Evolutionary conservation across 768 basidiomycete genomes (phyloP).

Genomic region (Tricholoma terreum): DNA sequence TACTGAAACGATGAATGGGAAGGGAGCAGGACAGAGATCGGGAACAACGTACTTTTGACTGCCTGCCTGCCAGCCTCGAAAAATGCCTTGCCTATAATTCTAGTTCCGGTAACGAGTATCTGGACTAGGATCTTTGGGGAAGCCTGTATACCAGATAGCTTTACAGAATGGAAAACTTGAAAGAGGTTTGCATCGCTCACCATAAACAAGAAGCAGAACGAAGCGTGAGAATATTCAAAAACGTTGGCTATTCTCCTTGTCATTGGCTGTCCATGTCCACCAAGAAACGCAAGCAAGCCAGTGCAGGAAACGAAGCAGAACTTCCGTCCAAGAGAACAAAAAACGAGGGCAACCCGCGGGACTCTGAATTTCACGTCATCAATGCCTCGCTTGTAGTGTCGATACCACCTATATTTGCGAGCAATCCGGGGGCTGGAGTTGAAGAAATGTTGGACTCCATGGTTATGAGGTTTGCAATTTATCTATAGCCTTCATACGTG

Average conservation of each 20-base stretch:
- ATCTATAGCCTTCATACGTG: background rate
- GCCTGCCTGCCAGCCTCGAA: slow-evolving; percentile 89
- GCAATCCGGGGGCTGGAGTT: slow-evolving; percentile 67
- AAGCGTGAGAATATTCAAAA: slow-evolving; percentile 14
- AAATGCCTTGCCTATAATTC: slow-evolving; percentile 90
- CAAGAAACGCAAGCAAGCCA: slow-evolving; percentile 52
- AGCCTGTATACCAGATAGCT: slow-evolving; percentile 49
- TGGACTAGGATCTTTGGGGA: slow-evolving; percentile 78
- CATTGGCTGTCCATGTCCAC: slow-evolving; percentile 15
- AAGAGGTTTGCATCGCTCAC: slow-evolving; percentile 4
- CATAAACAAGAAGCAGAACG: slow-evolving; percentile 5
- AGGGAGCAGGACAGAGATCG: background rate
- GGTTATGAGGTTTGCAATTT: slow-evolving; percentile 78
- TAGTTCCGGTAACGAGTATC: slow-evolving; percentile 71
- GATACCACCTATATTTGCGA: slow-evolving; percentile 79
- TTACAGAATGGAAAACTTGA: background rate
- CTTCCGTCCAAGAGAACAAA: slow-evolving; percentile 36
- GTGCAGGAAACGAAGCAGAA: slow-evolving; percentile 18
- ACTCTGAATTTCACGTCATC: slow-evolving; percentile 59
- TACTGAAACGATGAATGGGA: background rate
- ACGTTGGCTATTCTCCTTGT: background rate
- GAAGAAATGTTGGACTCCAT: slow-evolving; percentile 92
- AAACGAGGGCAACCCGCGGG: slow-evolving; percentile 32
- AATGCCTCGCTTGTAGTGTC: slow-evolving; percentile 67
- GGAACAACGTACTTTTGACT: slow-evolving; percentile 70